Evolutionary conservation across 1,139 yeast genomes (phyloP).

Genomic region (Kodamaea ohmeri): DNA sequence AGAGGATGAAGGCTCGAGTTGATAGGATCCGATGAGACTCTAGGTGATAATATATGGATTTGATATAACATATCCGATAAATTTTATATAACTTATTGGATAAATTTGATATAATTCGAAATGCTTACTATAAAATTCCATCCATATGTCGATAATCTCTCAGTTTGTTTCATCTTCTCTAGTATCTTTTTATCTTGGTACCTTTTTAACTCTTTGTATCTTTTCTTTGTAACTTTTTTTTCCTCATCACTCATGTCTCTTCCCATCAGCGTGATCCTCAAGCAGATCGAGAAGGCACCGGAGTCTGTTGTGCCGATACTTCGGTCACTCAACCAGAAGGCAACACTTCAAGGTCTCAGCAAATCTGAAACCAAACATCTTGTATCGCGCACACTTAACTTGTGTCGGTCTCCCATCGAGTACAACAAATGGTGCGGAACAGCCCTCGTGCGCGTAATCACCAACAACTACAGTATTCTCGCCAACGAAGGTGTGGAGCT

Average conservation of each 20-base stretch:
- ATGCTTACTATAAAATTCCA: too few relatives aligned
- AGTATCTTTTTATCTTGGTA: background rate
- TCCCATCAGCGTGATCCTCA: slow-evolving; percentile 33
- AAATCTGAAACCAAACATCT: slow-evolving; percentile 58
- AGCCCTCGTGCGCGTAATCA: slow-evolving; percentile 49
- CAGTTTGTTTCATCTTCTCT: background rate
- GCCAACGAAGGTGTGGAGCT: slow-evolving; percentile 60
- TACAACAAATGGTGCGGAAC: slow-evolving; percentile 63
- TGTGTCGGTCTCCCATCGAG: slow-evolving; percentile 49
- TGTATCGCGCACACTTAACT: slow-evolving; percentile 52
- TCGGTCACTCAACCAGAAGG: slow-evolving; percentile 26
- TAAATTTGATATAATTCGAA: too few relatives aligned
- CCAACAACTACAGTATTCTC: slow-evolving; percentile 51
- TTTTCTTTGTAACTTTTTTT: slow-evolving; percentile 3
- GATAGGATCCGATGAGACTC: too few relatives aligned
- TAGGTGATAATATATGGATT: too few relatives aligned
- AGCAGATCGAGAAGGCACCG: slow-evolving; percentile 36
- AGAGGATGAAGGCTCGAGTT: too few relatives aligned
- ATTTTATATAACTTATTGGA: too few relatives aligned
- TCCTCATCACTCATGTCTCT: slow-evolving; percentile 26
- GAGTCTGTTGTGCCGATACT: slow-evolving; percentile 35
- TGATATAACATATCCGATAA: too few relatives aligned
- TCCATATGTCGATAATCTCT: too few relatives aligned
- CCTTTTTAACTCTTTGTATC: background rate
- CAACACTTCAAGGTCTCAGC: slow-evolving; percentile 37